These are phyloP conservation scores for Tephrocybe sp. DNA, from an alignment of 768 basidiomycete genomes.

Conservation along the genomic window DNA sequence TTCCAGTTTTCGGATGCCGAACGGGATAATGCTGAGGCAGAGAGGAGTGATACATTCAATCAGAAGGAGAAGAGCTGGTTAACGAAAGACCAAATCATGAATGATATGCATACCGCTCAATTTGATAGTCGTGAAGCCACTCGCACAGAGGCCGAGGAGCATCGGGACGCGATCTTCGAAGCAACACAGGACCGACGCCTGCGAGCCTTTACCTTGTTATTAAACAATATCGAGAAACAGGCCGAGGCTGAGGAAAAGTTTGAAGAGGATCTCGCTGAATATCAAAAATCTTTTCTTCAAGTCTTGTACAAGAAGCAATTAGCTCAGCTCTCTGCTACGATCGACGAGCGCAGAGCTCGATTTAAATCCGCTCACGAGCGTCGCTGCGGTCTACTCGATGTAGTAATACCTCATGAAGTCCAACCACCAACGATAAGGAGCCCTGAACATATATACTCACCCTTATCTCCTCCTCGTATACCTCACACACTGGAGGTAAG, in stretches of 20 bases:
- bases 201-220: not conserved
- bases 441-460: too few species aligned
- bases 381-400: not conserved
- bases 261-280: not conserved
- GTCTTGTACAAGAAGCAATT: conserved; percentile 1
- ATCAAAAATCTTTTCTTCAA: conserved; percentile 1
- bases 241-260: not conserved
- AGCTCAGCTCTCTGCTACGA: not conserved
- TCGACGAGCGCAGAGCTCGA: not conserved
- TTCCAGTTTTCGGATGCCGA: conserved; percentile 4
- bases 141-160: not conserved
- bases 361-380: not conserved
- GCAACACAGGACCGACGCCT: not conserved
- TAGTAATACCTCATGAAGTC: not conserved
- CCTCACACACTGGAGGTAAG: too few species aligned
- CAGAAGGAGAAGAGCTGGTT: not conserved
- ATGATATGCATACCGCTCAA: not conserved
- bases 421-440: not conserved
- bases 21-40: not conserved
- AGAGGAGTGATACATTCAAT: not conserved
- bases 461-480: too few species aligned
- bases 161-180: not conserved
- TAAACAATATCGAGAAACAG: conserved; percentile 2
- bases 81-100: not conserved
- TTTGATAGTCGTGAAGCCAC: not conserved